Conservation (phyloP, 2,329 filamentous ascomycete genomes). For the Aspergillus arachidicola region DNA sequence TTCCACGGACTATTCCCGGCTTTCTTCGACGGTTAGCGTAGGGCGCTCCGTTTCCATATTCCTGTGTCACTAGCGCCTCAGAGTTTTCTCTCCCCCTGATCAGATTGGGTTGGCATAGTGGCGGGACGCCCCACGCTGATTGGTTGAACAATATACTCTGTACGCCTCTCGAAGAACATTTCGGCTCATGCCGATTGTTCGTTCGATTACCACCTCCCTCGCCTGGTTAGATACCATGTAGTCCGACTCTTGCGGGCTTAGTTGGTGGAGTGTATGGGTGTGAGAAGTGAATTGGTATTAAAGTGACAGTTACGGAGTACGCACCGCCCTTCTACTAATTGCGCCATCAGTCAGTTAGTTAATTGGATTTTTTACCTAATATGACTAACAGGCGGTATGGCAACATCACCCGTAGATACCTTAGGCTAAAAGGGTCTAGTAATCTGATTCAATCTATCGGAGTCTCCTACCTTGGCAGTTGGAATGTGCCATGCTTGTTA, state of each 20-base stretch:
- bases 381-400: conserved; percentile 1
- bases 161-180: neutral
- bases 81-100: conserved; percentile 7
- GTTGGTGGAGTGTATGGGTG: neutral
- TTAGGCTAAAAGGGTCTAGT: neutral
- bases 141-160: neutral
- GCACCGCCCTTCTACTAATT: neutral
- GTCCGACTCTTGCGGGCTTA: neutral
- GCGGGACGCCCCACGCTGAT: neutral
- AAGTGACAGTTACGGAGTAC: neutral
- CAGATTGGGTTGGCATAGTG: conserved; percentile 7
- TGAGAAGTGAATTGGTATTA: neutral
- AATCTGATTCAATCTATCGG: neutral
- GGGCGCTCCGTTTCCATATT: conserved; percentile 6
- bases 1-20: conserved; percentile 12
- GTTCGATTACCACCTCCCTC: conserved; percentile 1
- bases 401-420: neutral
- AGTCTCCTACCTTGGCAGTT: neutral
- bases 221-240: neutral
- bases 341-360: neutral
- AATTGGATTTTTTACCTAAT: neutral
- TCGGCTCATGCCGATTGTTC: conserved; percentile 2
- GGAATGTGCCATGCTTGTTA: neutral
- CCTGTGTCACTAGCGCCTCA: conserved; percentile 10
- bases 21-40: conserved; percentile 2